These are phyloP conservation scores for Plenodomus lindquistii DNA, from an alignment of 2,329 filamentous ascomycete genomes.

Conservation along the genomic window DNA sequence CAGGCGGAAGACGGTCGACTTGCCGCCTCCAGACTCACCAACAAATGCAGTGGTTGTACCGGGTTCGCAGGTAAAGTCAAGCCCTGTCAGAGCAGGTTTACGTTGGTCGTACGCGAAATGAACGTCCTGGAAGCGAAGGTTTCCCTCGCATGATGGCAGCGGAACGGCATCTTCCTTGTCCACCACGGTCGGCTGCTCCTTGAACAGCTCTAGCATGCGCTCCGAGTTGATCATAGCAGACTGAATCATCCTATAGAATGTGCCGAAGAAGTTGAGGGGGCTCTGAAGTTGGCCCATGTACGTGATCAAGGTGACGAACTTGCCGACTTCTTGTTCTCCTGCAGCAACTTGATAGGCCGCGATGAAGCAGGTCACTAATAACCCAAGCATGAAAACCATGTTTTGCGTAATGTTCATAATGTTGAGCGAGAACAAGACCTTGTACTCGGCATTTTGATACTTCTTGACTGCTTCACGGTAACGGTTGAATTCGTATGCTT, in stretches of 20 bases:
- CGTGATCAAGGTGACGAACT: conserved; percentile 71
- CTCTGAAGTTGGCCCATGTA: conserved; percentile 75
- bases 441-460: conserved; percentile 62
- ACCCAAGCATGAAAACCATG: conserved; percentile 64
- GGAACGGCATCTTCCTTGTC: conserved; percentile 69
- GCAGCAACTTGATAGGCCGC: conserved; percentile 70
- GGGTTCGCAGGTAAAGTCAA: conserved; percentile 83
- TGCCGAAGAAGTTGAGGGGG: conserved; percentile 78
- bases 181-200: conserved; percentile 88
- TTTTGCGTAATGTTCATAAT: conserved; percentile 66
- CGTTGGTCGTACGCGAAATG: conserved; percentile 88
- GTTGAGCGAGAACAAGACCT: conserved; percentile 61
- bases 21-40: conserved; percentile 94
- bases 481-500: conserved; percentile 61
- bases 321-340: conserved; percentile 63
- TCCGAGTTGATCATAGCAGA: conserved; percentile 97
- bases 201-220: conserved; percentile 92
- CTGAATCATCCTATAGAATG: conserved; percentile 94
- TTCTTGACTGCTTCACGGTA: conserved; percentile 60
- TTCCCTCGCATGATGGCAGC: conserved; percentile 72
- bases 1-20: conserved; percentile 93
- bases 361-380: conserved; percentile 71
- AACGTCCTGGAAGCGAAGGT: conserved; percentile 85
- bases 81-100: conserved; percentile 79
- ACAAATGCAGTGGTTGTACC: conserved; percentile 96